Percentiles rank a stretch among this genome's conserved stretches.
These are phyloP conservation scores for Aspergillus awamori DNA, from an alignment of 2,329 filamentous ascomycete species.

Conservation along the genomic window DNA sequence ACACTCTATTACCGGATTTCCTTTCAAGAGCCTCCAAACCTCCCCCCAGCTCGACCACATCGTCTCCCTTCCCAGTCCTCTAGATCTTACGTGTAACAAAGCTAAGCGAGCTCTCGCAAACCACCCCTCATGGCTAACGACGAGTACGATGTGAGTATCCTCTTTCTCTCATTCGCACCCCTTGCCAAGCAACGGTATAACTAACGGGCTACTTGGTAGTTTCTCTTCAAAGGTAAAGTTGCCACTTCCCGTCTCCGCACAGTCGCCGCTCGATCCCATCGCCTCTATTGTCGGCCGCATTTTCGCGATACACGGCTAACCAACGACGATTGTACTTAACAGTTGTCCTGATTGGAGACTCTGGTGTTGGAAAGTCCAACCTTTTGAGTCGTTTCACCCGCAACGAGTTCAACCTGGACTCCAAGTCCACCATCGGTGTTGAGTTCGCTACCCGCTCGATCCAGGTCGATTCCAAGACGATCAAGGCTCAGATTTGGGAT, in stretches of 20 bases:
- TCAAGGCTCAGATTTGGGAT: constrained; percentile 99
- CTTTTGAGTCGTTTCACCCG: constrained; percentile 98
- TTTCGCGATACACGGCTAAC: constrained; percentile 22
- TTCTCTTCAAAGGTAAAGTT: constrained; percentile 92
- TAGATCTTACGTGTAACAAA: constrained; percentile 24
- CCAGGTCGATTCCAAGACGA: constrained; percentile 98
- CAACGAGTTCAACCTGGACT: constrained; percentile 99
- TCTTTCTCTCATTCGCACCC: neutral
- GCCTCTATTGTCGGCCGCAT: constrained; percentile 6
- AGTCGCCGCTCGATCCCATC: constrained; percentile 23
- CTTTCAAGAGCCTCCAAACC: constrained; percentile 19
- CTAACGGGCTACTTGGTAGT: constrained; percentile 58
- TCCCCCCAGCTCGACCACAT: constrained; percentile 21
- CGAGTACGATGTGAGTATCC: constrained; percentile 91
- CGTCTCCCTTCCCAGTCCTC: constrained; percentile 22
- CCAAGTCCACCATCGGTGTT: constrained; percentile 99
- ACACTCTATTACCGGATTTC: constrained; percentile 18
- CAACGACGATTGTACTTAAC: constrained; percentile 23
- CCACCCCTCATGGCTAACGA: constrained; percentile 85
- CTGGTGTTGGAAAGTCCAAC: constrained; percentile 99
- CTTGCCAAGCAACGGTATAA: neutral
- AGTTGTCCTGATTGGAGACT: constrained; percentile 99
- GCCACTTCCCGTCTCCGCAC: constrained; percentile 26
- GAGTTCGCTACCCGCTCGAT: constrained; percentile 99
- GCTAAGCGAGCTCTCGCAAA: constrained; percentile 27